These are phyloP conservation scores for Nepenthes alata DNA, from an alignment of 179 eudicot species.

Conservation along the genomic window DNA sequence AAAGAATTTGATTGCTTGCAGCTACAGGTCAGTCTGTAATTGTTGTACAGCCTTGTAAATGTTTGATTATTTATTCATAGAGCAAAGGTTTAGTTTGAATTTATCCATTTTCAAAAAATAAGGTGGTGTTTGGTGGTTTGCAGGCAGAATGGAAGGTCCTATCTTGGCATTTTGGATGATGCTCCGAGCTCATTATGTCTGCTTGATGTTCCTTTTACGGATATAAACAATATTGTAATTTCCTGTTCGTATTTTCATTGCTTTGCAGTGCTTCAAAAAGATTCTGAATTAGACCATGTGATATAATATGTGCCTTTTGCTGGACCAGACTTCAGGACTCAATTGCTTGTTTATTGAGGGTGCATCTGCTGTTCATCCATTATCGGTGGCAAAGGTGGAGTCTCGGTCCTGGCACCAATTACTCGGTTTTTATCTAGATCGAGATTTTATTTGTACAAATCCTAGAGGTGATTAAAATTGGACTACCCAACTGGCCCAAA, in stretches of 20 bases:
- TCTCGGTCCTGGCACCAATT: constrained; percentile 5
- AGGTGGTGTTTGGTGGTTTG: constrained; percentile 3
- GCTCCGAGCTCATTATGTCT: constrained; percentile 34
- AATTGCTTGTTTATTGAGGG: constrained; percentile 71
- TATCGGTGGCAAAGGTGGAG: constrained; percentile 81
- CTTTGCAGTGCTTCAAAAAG: constrained; percentile 2
- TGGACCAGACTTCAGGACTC: constrained; percentile 38
- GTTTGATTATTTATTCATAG: neutral
- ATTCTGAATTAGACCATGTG: constrained; percentile 5
- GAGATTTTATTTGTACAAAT: neutral
- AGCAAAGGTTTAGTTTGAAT: neutral
- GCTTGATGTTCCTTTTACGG: constrained; percentile 79
- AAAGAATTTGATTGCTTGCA: constrained; percentile 65
- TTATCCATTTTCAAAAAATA: too few species aligned
- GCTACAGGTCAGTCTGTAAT: constrained; percentile 49
- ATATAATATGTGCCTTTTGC: constrained; percentile 11
- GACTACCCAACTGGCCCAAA: too few species aligned
- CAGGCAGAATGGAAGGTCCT: constrained; percentile 90
- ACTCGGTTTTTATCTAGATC: constrained; percentile 1
- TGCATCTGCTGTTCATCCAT: constrained; percentile 67
- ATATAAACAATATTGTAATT: constrained; percentile 63
- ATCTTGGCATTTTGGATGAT: constrained; percentile 69
- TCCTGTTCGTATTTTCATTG: constrained; percentile 2
- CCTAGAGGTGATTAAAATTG: too few species aligned
- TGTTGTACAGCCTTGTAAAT: neutral